Base-by-base conservation (phyloP, 305 asterid genomes). In the Rubia occidens region DNA sequence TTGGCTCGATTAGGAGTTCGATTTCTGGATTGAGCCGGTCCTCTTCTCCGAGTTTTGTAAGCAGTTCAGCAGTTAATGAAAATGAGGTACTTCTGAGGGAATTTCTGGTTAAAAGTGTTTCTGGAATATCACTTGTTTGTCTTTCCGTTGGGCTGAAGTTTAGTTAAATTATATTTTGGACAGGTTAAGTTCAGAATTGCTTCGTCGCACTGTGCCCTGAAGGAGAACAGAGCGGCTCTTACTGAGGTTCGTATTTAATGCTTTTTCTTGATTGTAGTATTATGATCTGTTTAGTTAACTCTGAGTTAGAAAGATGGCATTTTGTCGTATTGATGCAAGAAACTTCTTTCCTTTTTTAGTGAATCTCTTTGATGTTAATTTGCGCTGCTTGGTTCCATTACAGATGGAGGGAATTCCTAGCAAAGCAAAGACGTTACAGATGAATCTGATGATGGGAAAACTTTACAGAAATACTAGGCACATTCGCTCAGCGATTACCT, bases 101-200 rank as follows among this genome's bases (percentile, higher is more conserved):
- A 29, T 29, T 29, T 29, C 32, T 29, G 32, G 32, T 29, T 0
- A 29, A 29, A 29, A 0, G 5, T n/a, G 18, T 54, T 43, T 63
- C 21, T 7, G 40, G 35, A 8, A 5, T 11, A 24, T 70, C 42
- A 53, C 37, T 8, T 11, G 53, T 51, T 51, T 49, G 4, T 39
- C 18, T 64, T 42, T 42, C 20, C 24, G 0, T 45, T 32, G 6
- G 32, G 26, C 60, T 67, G 0, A 66, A 26, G 6, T 66, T 15
- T 26, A 2, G 47, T 58, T 6, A 61, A 15, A 67, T 29, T 15
- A 58, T 51, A 51, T 71, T 72, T 65, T 75, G 75, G 64, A 60
- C 84, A 94, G 99, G 95, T 91, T 79, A 94, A 85, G 84, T 91
- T 89, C 85, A 94, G 84, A 83, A 82, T 91, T 77, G 96, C 97